Evolutionary conservation across 305 asterid genomes (phyloP), one percentile per base, ranked within the genome.

Genomic region (Solanum hybrid): DNA sequence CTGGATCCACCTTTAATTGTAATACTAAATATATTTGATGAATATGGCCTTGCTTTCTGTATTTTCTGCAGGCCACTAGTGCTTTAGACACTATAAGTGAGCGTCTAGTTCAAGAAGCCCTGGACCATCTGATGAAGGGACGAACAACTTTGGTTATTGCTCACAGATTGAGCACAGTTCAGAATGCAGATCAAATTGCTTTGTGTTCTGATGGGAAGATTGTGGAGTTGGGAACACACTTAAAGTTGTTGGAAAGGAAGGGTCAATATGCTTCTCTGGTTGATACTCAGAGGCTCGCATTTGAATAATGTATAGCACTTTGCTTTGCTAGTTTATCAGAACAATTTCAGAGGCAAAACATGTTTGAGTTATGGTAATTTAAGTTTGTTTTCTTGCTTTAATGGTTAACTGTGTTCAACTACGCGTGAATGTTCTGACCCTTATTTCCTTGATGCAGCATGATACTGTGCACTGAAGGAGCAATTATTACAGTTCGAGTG

Each of bases 111-210:
- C 99, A 97, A 94, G 97, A 94, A 60, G 99, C 99, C 32, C 89
- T 97, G 92, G 95, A 92, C 91, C 98, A 95, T 32, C 93, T 97
- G 40, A 96, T 96, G 99, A 96, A 94, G 95, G 99, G 98, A 87
- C 93, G 98, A 92, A 97, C 99, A 34, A 97, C 99, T 12, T 86
- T 97, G 91, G 99, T 97, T 88, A 97, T 97, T 87, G 99, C 99
- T 89, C 99, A 97, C 94, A 94, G 99, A 89, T 93, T 97, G 89
- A 97, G 99, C 93, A 97, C 99, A 14, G 98, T 97, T 76, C 99
- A 97, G 92, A 96, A 94, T 87, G 99, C 99, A 7, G 88, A 96
- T 92, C 96, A 90, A 89, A 96, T 97, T 26, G 99, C 99, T 69
- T 88, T 97, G 36, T 95, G 95, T 92, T 93, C 99, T 10, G 96